Evolutionary conservation across 1,284 basidiomycete species (phyloP), one percentile per base, ranked within the genome.

Genomic region (Phellopilus nigrolimitatus): DNA sequence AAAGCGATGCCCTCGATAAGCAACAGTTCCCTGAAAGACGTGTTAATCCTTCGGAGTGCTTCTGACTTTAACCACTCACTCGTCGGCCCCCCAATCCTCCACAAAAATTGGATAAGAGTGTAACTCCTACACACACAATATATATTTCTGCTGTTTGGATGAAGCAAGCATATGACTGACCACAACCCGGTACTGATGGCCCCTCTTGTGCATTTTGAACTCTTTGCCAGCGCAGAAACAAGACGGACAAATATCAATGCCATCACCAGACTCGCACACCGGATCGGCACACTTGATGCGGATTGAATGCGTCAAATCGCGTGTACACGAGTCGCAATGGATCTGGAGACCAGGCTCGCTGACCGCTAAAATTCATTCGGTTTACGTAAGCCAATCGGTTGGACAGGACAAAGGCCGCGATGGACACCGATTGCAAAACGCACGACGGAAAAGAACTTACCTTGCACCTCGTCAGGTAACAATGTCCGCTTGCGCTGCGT

Each of bases 81-180:
- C 95, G 69, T 99, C 95, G 7, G 95, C 97, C 30, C 95, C 95
- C 95, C 95, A 99, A 64, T 97, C 93, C 55, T 89, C 84, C 10
- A 84, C 80, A 62, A 97, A 97, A 62, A 99, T 97, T 3, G 95
- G 95, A 66, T 95, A 93, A 6, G 93, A 92, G 65, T 95, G 91
- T 61, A 97, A 80, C 72, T 97, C 94, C 91, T 97, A 66, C 17
- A 33, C 8, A 33, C 33, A 59, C 5, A 55, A 25, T 42, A 36
- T 10, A 21, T 38, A 43, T 15, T 42, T 39, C 15, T 25, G 19
- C 27, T 19, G 6, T 47, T 36, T 30, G 22, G 27, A n/a, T n/a
- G n/a, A n/a, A n/a, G n/a, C 47, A 45, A 39, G 40, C 54, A 53
- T 24, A 33, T 50, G 19, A 19, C 76, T 68, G 68, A 95, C 93